These are phyloP conservation scores for Fusarium circinatum DNA, from an alignment of 2,329 filamentous ascomycete genomes.

Conservation along the genomic window DNA sequence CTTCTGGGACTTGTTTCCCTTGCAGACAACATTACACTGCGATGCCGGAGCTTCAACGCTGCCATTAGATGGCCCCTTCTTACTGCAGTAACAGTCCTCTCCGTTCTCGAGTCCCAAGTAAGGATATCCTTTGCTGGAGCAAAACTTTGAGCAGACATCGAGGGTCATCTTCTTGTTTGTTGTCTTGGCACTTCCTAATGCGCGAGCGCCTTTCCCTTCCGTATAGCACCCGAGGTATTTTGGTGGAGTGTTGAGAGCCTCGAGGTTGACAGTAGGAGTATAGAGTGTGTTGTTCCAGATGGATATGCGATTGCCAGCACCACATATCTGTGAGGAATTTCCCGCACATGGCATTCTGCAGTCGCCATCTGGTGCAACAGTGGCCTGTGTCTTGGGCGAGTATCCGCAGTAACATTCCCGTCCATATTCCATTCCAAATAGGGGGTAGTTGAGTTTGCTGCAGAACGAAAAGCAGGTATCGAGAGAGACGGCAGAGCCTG, in stretches of 20 bases:
- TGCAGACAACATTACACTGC: conserved; percentile 25
- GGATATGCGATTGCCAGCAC: conserved; percentile 33
- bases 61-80: conserved; percentile 18
- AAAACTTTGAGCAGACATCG: conserved; percentile 26
- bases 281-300: conserved; percentile 37
- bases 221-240: conserved; percentile 35
- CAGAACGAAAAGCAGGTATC: conserved; percentile 37
- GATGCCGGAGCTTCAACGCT: conserved; percentile 23
- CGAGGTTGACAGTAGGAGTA: not conserved
- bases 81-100: conserved; percentile 34
- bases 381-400: conserved; percentile 28
- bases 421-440: conserved; percentile 40
- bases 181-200: conserved; percentile 22
- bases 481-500: conserved; percentile 30
- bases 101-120: conserved; percentile 35
- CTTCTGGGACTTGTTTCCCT: conserved; percentile 22
- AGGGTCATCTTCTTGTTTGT: conserved; percentile 27
- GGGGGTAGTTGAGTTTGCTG: conserved; percentile 34
- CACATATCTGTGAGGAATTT: conserved; percentile 28
- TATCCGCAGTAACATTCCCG: conserved; percentile 37
- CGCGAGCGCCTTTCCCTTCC: conserved; percentile 14
- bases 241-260: not conserved
- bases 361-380: conserved; percentile 27
- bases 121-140: conserved; percentile 19
- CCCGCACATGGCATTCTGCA: conserved; percentile 36